A percentile compares a stretch with the other conserved stretches of the same genome.
phyloP scores from a whole-genome alignment of 805 yeast genomes.

The Wickerhamiella sergipiensis region DNA sequence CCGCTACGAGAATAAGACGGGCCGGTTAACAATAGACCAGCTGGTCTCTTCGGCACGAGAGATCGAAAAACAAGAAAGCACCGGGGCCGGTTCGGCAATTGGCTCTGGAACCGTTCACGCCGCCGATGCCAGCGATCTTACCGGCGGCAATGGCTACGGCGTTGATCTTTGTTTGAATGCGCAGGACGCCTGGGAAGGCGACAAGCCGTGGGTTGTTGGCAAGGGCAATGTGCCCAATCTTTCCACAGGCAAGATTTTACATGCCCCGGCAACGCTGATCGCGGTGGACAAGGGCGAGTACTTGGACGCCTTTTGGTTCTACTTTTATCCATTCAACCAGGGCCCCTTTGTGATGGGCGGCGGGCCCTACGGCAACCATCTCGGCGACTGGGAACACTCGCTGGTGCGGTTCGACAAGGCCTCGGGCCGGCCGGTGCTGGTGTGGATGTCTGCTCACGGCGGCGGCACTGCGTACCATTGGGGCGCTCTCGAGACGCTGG shows the following conservation, averaged over 20 bases:
- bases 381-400: slow-evolving; percentile 98
- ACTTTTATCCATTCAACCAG: slow-evolving; percentile 81
- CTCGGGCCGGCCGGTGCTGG: slow-evolving; percentile 62
- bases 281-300: slow-evolving; percentile 87
- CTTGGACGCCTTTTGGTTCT: slow-evolving; percentile 95
- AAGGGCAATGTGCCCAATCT: slow-evolving; percentile 49
- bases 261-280: slow-evolving; percentile 70
- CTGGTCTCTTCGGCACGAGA: slow-evolving; percentile 5
- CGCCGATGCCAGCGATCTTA: not conserved
- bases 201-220: slow-evolving; percentile 84
- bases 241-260: slow-evolving; percentile 51
- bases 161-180: slow-evolving; percentile 46
- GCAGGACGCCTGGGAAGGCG: slow-evolving; percentile 49
- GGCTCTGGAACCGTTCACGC: not conserved
- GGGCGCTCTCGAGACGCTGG: slow-evolving; percentile 45
- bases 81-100: not conserved
- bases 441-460: slow-evolving; percentile 98
- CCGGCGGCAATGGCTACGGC: slow-evolving; percentile 9
- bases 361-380: slow-evolving; percentile 94
- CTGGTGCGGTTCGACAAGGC: slow-evolving; percentile 54
- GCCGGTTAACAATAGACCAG: slow-evolving; percentile 13
- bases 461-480: slow-evolving; percentile 87
- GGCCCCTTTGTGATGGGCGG: slow-evolving; percentile 97
- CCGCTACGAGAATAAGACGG: slow-evolving; percentile 27
- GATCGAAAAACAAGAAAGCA: slow-evolving; percentile 16